Evolutionary conservation across 176 grass and related monocot species (phyloP).

Genomic region (Cenchrus fungigraminus): DNA sequence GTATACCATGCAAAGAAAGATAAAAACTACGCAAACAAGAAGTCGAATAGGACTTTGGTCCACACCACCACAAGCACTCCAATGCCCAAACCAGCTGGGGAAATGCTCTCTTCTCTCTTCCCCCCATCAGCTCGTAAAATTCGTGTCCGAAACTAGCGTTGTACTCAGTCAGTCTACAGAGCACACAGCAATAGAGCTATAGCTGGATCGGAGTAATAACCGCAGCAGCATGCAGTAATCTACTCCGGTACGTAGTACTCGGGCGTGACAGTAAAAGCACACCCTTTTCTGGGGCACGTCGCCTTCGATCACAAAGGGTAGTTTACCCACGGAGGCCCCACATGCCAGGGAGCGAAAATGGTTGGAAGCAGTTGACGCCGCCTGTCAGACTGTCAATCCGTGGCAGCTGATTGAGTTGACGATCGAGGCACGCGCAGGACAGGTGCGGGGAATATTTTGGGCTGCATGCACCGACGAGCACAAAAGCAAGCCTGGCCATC

Average conservation of each 20-base stretch:
- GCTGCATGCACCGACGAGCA: neutral
- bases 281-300: neutral
- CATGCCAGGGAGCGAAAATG: neutral
- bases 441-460: slow-evolving; percentile 29
- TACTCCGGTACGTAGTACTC: neutral
- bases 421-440: slow-evolving; percentile 11
- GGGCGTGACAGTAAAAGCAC: neutral
- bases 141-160: neutral
- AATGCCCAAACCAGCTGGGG: neutral
- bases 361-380: neutral
- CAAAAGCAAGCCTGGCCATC: neutral
- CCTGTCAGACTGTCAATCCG: neutral
- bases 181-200: neutral
- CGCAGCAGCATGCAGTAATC: neutral
- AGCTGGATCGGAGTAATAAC: neutral
- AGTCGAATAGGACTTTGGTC: neutral
- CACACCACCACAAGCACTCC: neutral
- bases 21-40: too few species aligned
- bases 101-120: neutral
- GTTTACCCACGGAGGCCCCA: neutral
- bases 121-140: neutral
- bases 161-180: neutral
- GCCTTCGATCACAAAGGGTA: neutral
- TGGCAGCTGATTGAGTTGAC: neutral
- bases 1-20: too few species aligned